Conservation (phyloP, 345 rosid species). For the Aegle marmelos region DNA sequence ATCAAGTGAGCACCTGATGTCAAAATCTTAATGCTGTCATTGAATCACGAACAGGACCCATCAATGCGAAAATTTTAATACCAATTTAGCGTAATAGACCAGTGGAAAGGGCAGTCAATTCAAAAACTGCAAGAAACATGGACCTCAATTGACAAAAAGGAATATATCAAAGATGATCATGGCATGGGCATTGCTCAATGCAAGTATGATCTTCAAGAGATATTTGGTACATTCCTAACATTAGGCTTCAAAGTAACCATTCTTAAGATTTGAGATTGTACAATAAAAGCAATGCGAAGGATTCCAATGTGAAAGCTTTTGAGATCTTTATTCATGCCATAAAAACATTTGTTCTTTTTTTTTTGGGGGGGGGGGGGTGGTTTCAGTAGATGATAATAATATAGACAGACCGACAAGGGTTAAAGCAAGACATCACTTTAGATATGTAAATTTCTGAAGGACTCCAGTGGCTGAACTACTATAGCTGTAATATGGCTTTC, state of each 20-base stretch:
- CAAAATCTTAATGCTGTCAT: slow-evolving; percentile 15
- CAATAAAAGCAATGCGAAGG: background rate
- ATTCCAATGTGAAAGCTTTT: background rate
- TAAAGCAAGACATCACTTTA: background rate
- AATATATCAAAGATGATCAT: background rate
- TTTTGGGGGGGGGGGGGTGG: no score
- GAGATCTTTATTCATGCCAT: background rate
- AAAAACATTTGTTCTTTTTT: background rate
- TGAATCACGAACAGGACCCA: background rate
- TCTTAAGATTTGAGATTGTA: background rate
- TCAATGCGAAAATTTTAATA: background rate
- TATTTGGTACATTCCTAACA: background rate
- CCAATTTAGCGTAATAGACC: background rate
- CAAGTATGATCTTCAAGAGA: background rate
- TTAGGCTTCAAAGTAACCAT: background rate
- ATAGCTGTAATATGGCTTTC: background rate
- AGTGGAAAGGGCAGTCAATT: background rate
- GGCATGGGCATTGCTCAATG: background rate
- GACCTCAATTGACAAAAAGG: background rate
- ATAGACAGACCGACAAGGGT: background rate
- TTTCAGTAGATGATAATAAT: background rate
- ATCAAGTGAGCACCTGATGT: slow-evolving; percentile 84
- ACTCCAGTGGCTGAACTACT: background rate
- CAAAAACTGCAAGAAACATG: background rate
- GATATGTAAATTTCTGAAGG: background rate